phyloP scores from a whole-genome alignment of 352 stramenopile species.

The Chrysophaeum taylorii region DNA sequence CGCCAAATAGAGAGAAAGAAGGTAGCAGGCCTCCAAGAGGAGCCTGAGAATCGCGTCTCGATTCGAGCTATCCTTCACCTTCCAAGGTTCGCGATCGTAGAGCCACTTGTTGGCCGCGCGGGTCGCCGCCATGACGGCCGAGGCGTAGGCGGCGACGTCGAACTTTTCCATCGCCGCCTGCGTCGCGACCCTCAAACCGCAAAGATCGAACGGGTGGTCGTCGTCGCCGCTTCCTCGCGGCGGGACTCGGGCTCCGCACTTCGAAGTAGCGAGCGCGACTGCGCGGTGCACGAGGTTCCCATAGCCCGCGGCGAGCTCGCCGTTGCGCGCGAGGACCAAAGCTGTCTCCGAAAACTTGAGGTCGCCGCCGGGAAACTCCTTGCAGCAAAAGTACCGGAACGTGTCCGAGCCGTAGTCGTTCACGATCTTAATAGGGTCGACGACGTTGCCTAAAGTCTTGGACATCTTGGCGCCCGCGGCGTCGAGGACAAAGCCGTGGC shows the following conservation, averaged over 20 bases:
- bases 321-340: constrained; percentile 94
- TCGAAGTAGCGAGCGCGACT: constrained; percentile 88
- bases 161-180: constrained; percentile 68
- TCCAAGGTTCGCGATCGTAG: constrained; percentile 91
- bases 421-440: constrained; percentile 93
- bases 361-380: constrained; percentile 84
- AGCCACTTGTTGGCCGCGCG: constrained; percentile 93
- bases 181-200: constrained; percentile 60
- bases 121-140: constrained; percentile 44
- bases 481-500: constrained; percentile 93
- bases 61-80: constrained; percentile 70
- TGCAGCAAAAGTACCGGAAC: constrained; percentile 72
- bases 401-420: constrained; percentile 79
- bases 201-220: constrained; percentile 69
- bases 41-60: constrained; percentile 80
- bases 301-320: constrained; percentile 76
- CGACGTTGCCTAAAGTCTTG: constrained; percentile 95
- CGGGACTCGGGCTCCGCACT: constrained; percentile 67
- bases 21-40: constrained; percentile 91
- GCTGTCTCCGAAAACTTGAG: constrained; percentile 67
- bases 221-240: constrained; percentile 25
- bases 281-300: constrained; percentile 93
- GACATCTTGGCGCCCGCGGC: constrained; percentile 98
- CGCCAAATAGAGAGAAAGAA: constrained; percentile 84
- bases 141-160: constrained; percentile 2